A percentile compares a stretch with the other conserved stretches of the same genome.
phyloP scores from a whole-genome alignment of 129 eudicot genomes.

The Saussurea involucrata region DNA sequence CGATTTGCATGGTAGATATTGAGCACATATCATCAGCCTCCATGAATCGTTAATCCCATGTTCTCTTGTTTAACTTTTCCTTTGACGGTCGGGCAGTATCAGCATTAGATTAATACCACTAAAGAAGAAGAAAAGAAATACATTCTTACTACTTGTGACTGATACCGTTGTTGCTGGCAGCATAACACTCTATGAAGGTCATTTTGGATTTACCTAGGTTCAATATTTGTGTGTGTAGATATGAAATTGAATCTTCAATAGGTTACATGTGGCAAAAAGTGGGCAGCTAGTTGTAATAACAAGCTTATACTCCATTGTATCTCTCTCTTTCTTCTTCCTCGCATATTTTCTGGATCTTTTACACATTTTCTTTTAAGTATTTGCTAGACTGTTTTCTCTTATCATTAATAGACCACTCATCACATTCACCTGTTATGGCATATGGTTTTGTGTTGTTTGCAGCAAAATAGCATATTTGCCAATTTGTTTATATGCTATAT shows the following conservation, averaged over 20 bases:
- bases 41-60: neutral
- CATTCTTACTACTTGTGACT: neutral
- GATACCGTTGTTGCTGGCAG: neutral
- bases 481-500: constrained; percentile 8
- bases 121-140: neutral
- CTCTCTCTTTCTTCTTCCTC: neutral
- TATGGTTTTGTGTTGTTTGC: constrained; percentile 11
- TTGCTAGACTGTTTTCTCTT: neutral
- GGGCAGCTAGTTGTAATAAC: neutral
- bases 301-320: neutral
- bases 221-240: neutral
- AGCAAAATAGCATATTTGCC: neutral
- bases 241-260: neutral
- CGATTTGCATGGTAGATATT: neutral
- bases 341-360: neutral
- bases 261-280: neutral
- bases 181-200: neutral
- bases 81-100: neutral
- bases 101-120: neutral
- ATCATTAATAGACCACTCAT: neutral
- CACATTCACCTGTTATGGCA: neutral
- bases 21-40: neutral
- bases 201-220: neutral
- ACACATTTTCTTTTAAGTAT: neutral
- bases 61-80: neutral